These are phyloP conservation scores for Eragrostis nindensis DNA, from an alignment of 176 grass and related monocot genomes.

Conservation along the genomic window DNA sequence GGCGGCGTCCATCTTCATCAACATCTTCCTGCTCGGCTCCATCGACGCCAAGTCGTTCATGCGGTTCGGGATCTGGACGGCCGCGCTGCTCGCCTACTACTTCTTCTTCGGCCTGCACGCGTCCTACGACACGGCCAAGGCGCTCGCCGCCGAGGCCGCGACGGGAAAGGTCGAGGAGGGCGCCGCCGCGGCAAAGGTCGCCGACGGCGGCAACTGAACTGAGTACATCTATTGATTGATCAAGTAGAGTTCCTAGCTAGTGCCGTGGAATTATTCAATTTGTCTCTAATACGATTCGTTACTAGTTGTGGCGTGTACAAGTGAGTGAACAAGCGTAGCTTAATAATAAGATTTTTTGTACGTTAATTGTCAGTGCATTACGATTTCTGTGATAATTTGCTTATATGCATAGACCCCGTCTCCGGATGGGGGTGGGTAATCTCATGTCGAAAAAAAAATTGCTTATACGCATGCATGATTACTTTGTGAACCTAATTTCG, in stretches of 20 bases:
- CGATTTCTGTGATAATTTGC: too few species aligned
- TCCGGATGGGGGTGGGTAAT: too few species aligned
- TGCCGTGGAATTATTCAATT: not conserved
- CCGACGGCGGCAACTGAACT: not conserved
- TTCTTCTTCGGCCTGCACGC: conserved; percentile 88
- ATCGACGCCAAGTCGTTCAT: conserved; percentile 81
- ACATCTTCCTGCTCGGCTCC: conserved; percentile 89
- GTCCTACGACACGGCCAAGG: conserved; percentile 77
- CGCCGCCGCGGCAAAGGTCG: conserved; percentile 9
- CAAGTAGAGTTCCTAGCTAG: not conserved
- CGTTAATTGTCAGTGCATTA: too few species aligned
- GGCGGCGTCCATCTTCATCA: conserved; percentile 72
- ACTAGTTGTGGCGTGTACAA: not conserved
- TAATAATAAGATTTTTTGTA: too few species aligned
- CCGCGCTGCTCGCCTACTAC: conserved; percentile 72
- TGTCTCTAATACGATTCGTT: not conserved
- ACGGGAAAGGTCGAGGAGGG: conserved; percentile 44
- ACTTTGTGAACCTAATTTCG: too few species aligned
- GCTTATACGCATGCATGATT: too few species aligned
- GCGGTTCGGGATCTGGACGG: conserved; percentile 77
- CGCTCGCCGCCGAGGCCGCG: conserved; percentile 17
- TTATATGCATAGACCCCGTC: too few species aligned
- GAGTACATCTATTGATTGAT: not conserved
- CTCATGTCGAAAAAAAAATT: too few species aligned
- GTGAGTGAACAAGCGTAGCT: not conserved